Evolutionary conservation across 768 basidiomycete species (phyloP).

Genomic region (Solioccasus polychromus): DNA sequence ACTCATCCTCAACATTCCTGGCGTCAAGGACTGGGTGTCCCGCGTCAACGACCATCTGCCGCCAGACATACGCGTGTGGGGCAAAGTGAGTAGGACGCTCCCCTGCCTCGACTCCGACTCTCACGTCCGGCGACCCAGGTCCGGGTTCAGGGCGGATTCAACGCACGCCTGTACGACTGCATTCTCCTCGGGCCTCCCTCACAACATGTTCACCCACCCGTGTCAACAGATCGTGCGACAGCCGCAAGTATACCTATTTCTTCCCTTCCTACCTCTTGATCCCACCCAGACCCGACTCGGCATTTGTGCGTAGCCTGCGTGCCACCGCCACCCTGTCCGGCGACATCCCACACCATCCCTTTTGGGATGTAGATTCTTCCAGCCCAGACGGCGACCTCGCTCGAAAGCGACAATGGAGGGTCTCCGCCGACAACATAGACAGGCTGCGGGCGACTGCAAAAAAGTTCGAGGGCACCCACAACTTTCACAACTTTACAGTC

Average conservation of each 20-base stretch:
- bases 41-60: slow-evolving; percentile 88
- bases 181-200: neutral
- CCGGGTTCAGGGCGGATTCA: slow-evolving; percentile 79
- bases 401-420: slow-evolving; percentile 75
- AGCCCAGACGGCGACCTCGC: slow-evolving; percentile 55
- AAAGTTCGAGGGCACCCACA: slow-evolving; percentile 85
- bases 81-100: slow-evolving; percentile 54
- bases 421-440: slow-evolving; percentile 49
- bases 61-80: slow-evolving; percentile 90
- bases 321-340: slow-evolving; percentile 27
- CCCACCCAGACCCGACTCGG: slow-evolving; percentile 78
- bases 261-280: slow-evolving; percentile 92
- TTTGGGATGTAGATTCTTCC: slow-evolving; percentile 55
- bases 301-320: slow-evolving; percentile 47
- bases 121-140: slow-evolving; percentile 36
- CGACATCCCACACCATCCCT: slow-evolving; percentile 43
- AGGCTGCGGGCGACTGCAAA: slow-evolving; percentile 53
- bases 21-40: slow-evolving; percentile 62
- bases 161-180: slow-evolving; percentile 60
- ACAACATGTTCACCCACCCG: slow-evolving; percentile 3
- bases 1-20: slow-evolving; percentile 77
- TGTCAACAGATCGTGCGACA: slow-evolving; percentile 74
- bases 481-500: slow-evolving; percentile 97
- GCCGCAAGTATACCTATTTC: slow-evolving; percentile 96
- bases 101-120: neutral